Conservation (phyloP, 2,329 filamentous ascomycete species). For the Akanthomyces dipterigenus region DNA sequence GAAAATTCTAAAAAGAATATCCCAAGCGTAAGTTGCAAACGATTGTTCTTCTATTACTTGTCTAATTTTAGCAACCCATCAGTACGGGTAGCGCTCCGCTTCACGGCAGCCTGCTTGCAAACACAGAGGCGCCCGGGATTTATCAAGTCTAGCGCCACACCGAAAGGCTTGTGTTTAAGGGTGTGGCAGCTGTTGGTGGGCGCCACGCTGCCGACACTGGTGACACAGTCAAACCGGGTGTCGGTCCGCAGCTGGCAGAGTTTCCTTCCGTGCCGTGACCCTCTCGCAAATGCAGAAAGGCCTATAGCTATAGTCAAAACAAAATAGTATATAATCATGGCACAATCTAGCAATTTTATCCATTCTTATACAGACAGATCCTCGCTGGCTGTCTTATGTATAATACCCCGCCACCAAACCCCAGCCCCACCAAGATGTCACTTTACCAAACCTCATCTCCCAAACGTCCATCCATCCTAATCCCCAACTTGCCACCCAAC, state of each 20-base stretch:
- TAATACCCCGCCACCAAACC: not conserved
- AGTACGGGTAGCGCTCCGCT: not conserved
- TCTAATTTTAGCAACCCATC: not conserved
- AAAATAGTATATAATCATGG: too few relatives aligned
- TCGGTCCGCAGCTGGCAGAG: not conserved
- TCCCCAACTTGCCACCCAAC: not conserved
- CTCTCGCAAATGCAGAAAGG: too few relatives aligned
- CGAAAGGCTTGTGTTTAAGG: not conserved
- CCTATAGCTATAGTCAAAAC: too few relatives aligned
- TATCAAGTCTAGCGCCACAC: not conserved
- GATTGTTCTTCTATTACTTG: too few relatives aligned
- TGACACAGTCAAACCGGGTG: not conserved
- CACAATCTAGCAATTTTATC: too few relatives aligned
- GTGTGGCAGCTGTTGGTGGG: not conserved
- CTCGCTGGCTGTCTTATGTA: not conserved
- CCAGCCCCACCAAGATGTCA: slow-evolving; percentile 3
- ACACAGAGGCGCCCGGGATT: not conserved
- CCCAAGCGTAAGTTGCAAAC: not conserved
- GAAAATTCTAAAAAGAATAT: not conserved
- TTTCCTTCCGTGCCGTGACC: not conserved
- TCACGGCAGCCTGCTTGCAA: not conserved
- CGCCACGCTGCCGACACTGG: not conserved
- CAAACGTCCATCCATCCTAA: not conserved
- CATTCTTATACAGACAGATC: not conserved
- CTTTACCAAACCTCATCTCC: not conserved